These are phyloP conservation scores for Ogataea corticis DNA, from an alignment of 805 yeast species.

Conservation along the genomic window DNA sequence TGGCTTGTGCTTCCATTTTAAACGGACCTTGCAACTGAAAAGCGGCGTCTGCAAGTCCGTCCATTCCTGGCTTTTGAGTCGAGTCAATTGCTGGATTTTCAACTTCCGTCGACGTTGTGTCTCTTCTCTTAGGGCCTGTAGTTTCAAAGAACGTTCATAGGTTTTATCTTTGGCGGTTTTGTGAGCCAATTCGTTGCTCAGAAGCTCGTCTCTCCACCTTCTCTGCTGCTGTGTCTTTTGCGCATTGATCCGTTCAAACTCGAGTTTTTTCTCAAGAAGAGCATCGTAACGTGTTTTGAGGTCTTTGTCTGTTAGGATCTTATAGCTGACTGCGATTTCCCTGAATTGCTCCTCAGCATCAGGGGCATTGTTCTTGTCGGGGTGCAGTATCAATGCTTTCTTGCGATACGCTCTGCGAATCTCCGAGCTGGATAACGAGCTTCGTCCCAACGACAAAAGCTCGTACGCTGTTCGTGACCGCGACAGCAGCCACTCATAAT, in stretches of 20 bases:
- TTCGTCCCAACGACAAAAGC: conserved; percentile 11
- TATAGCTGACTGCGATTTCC: conserved; percentile 30
- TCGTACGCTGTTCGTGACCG: conserved; percentile 19
- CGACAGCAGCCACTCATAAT: conserved; percentile 23
- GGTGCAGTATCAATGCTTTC: conserved; percentile 34
- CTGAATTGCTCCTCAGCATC: conserved; percentile 32
- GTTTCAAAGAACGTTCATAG: conserved; percentile 13
- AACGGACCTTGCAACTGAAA: conserved; percentile 26
- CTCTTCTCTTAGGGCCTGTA: conserved; percentile 21
- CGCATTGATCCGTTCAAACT: background rate
- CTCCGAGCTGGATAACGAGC: background rate
- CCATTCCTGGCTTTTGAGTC: background rate
- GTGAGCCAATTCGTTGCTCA: conserved; percentile 32
- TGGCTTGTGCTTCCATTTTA: conserved; percentile 48
- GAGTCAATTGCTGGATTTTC: conserved; percentile 13
- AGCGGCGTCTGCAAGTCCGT: background rate
- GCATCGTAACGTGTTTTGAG: conserved; percentile 26
- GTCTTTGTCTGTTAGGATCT: conserved; percentile 21
- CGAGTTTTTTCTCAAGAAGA: conserved; percentile 8
- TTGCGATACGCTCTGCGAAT: conserved; percentile 33
- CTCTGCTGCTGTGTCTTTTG: conserved; percentile 14
- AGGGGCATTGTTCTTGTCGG: conserved; percentile 35
- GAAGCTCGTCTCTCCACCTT: conserved; percentile 31
- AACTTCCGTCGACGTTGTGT: conserved; percentile 16
- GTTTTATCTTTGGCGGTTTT: conserved; percentile 15